phyloP scores from a whole-genome alignment of 352 stramenopile species.

The Blastocystis sp. region DNA sequence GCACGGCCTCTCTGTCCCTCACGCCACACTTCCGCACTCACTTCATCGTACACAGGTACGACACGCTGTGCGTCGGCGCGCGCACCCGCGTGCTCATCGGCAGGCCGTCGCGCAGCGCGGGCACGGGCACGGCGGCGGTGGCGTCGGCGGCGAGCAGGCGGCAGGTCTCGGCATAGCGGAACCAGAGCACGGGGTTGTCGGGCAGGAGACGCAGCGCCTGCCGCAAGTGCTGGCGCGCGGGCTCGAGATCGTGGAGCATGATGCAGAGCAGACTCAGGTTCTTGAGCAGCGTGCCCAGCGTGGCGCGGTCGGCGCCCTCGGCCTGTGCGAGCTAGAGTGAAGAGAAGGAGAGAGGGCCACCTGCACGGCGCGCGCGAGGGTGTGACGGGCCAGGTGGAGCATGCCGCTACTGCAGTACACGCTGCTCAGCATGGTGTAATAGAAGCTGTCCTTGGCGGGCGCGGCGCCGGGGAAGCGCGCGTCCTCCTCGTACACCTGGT shows the following conservation, averaged over 20 bases:
- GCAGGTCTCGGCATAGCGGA: slow-evolving; percentile 34
- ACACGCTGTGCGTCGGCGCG: not conserved
- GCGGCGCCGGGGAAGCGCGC: too few relatives aligned
- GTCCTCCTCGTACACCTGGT: slow-evolving; percentile 45
- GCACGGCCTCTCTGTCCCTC: not conserved
- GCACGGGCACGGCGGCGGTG: too few relatives aligned
- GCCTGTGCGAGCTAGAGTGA: slow-evolving; percentile 3
- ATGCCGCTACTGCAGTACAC: slow-evolving; percentile 21
- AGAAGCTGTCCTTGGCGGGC: slow-evolving; percentile 49
- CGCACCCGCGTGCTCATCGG: not conserved
- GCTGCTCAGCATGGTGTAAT: slow-evolving; percentile 31
- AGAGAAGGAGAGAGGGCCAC: not conserved
- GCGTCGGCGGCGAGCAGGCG: not conserved
- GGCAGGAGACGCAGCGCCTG: not conserved
- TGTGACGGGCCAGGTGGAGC: not conserved
- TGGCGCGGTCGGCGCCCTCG: not conserved
- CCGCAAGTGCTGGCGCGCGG: not conserved
- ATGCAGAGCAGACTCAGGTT: slow-evolving; percentile 27
- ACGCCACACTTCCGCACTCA: not conserved
- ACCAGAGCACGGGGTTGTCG: not conserved
- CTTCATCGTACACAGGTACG: not conserved
- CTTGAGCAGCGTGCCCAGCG: not conserved
- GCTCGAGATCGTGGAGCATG: not conserved
- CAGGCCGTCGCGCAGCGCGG: not conserved
- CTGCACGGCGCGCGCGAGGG: not conserved